Evolutionary conservation across 352 stramenopile genomes (phyloP).

Genomic region (Pythium apleroticum): DNA sequence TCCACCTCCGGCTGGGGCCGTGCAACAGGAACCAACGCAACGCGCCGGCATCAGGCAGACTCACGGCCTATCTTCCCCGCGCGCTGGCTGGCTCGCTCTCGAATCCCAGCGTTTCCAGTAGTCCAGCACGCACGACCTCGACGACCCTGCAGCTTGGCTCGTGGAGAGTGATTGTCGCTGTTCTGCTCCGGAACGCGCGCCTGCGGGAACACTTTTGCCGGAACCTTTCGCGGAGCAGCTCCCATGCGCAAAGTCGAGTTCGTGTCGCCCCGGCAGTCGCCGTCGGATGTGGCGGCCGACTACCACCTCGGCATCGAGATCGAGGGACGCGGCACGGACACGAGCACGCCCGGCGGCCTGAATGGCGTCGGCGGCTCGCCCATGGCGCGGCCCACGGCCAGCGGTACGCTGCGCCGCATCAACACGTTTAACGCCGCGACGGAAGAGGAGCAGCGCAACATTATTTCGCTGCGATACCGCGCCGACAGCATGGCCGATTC

Average conservation of each 20-base stretch:
- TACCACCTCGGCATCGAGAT: conserved; percentile 69
- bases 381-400: conserved; percentile 22
- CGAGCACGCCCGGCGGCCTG: conserved; percentile 10
- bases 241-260: conserved; percentile 70
- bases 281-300: conserved; percentile 49
- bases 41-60: background rate
- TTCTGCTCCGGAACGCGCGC: background rate
- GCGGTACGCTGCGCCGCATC: conserved; percentile 46
- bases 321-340: conserved; percentile 17
- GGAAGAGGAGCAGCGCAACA: conserved; percentile 84
- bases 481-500: conserved; percentile 85
- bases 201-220: background rate
- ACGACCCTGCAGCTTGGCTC: too few relatives aligned
- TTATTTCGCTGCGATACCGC: conserved; percentile 84
- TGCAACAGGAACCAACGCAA: conserved; percentile 1
- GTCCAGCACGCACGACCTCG: background rate
- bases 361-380: conserved; percentile 5
- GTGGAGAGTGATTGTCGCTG: background rate
- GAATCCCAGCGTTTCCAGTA: too few relatives aligned
- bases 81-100: background rate
- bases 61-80: background rate
- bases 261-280: conserved; percentile 41
- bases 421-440: conserved; percentile 72
- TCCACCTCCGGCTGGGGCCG: background rate
- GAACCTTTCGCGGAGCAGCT: background rate